Evolutionary conservation across 2,329 filamentous ascomycete genomes (phyloP), one percentile per base, ranked within the genome.

Genomic region (Beauveria bassiana): DNA sequence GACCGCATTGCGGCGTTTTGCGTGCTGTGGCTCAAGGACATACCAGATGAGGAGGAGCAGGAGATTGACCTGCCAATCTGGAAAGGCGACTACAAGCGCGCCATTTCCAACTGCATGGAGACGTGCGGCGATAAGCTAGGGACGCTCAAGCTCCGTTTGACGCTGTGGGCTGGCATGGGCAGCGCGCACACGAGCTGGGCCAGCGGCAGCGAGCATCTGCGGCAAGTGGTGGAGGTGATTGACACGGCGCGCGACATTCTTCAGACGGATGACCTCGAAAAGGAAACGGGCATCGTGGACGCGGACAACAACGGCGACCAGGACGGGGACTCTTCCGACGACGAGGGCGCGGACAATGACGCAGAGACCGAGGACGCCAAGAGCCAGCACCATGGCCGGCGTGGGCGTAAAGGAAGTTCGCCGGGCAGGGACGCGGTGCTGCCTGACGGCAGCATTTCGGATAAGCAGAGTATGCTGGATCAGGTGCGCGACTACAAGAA

Each of bases 21-120:
- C 7, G 79, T 89, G 2, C 73, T 89, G 2, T 90, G 88, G 88
- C 77, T 90, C 20, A 83, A 85, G 64, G 84, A 90, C n/a, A 76
- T 91, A 0, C 74, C 79, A 0, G 88, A 91, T 62, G 88, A 90
- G 63, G 83, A 89, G 67, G 80, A 86, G 58, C 75, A 78, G 49
- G 83, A 80, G 0, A 67, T 88, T 9, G 79, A 77, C 5, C 69
- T 91, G 3, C 74, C 83, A 5, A 80, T 91, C 3, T 91, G 86
- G 84, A 86, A 85, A 68, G 86, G 87, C 26, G 81, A 76, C 55
- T 72, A 72, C 53, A 68, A 72, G 34, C 70, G 74, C 10, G 87
- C 65, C 76, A 86, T 70, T 71, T 81, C 65, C 63, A 78, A 67
- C 63, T 79, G 62, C 66, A 66, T 69, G 64, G 74, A 70, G 64